phyloP scores from a whole-genome alignment of 805 yeast genomes.

The Hanseniaspora osmophila region DNA sequence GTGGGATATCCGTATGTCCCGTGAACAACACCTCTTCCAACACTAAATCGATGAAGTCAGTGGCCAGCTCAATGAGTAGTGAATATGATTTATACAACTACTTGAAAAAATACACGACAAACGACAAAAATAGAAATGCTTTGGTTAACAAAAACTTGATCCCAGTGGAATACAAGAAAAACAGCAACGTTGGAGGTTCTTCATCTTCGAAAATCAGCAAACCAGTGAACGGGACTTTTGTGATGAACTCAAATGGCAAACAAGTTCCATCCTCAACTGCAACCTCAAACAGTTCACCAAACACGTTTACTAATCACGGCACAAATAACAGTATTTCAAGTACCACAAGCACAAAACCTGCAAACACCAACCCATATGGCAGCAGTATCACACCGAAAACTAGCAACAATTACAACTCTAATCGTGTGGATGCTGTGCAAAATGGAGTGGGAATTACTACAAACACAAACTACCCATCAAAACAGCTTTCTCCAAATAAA shows the following conservation, averaged over 20 bases:
- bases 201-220: slow-evolving; percentile 19
- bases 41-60: slow-evolving; percentile 51
- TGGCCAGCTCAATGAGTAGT: slow-evolving; percentile 68
- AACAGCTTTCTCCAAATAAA: too few species aligned
- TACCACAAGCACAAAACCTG: too few species aligned
- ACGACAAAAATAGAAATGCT: slow-evolving; percentile 19
- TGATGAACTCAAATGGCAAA: slow-evolving; percentile 22
- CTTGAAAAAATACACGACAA: slow-evolving; percentile 33
- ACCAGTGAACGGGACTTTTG: slow-evolving; percentile 20
- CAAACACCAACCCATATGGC: too few species aligned
- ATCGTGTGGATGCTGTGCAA: too few species aligned
- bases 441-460: too few species aligned
- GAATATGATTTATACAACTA: slow-evolving; percentile 70
- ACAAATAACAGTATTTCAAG: too few species aligned
- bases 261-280: slow-evolving; percentile 16
- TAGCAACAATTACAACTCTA: too few species aligned
- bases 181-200: slow-evolving; percentile 16
- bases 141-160: slow-evolving; percentile 30
- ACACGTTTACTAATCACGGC: too few species aligned
- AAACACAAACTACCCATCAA: too few species aligned
- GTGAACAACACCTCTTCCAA: slow-evolving; percentile 36
- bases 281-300: background rate
- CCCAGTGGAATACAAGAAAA: slow-evolving; percentile 60
- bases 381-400: too few species aligned
- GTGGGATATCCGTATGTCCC: slow-evolving; percentile 75